phyloP scores from a whole-genome alignment of 2,329 filamentous ascomycete species.

The Cladosporium sp. region DNA sequence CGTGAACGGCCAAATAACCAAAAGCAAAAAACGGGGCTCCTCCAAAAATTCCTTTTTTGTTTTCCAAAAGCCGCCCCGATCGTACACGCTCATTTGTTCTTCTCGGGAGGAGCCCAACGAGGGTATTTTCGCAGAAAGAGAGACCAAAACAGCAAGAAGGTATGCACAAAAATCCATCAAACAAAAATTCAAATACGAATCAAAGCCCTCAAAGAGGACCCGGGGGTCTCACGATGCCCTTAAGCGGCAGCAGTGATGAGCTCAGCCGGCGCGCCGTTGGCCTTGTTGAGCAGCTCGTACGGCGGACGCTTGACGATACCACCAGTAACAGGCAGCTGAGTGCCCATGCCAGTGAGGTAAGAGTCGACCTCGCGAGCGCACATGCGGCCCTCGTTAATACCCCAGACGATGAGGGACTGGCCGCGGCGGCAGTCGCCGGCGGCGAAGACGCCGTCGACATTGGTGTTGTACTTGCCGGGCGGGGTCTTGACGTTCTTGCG shows the following conservation, averaged over 20 bases:
- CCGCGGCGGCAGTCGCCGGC: constrained; percentile 93
- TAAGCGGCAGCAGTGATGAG: constrained; percentile 36
- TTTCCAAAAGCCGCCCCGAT: no score
- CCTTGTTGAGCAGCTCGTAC: constrained; percentile 58
- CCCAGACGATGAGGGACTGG: constrained; percentile 96
- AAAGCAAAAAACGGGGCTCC: no score
- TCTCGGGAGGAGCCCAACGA: neutral
- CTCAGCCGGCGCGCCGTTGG: constrained; percentile 34
- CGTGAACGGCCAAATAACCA: no score
- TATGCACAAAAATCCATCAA: neutral
- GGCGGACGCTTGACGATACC: constrained; percentile 86
- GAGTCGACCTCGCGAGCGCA: constrained; percentile 88
- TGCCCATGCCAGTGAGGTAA: constrained; percentile 72
- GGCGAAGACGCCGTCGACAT: constrained; percentile 82
- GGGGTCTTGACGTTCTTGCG: constrained; percentile 97
- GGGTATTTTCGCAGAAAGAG: neutral
- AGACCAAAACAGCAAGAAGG: constrained; percentile 1
- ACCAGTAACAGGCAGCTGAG: constrained; percentile 81
- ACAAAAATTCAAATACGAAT: constrained; percentile 1
- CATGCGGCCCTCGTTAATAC: constrained; percentile 95
- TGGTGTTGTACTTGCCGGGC: constrained; percentile 82
- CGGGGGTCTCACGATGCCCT: neutral
- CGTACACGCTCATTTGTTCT: no score
- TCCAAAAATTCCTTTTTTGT: no score
- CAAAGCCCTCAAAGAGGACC: neutral